Evolutionary conservation across 2,329 filamentous ascomycete genomes (phyloP).

Genomic region (Aspergillus luchuensis): DNA sequence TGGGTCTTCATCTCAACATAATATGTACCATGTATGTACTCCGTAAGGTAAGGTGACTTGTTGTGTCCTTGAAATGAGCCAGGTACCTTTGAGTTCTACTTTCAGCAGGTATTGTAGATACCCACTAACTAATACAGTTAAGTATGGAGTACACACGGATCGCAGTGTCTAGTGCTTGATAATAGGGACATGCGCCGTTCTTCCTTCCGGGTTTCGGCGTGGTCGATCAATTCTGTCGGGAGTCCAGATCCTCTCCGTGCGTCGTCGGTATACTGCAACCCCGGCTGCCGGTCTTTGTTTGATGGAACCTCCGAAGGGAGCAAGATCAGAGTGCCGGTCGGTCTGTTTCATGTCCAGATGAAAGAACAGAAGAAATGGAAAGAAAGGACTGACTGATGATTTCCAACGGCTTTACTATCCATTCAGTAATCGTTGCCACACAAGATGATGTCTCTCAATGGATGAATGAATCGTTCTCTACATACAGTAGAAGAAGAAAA

Average conservation of each 20-base stretch:
- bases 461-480: neutral
- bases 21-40: neutral
- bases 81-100: neutral
- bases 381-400: neutral
- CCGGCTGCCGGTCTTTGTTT: neutral
- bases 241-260: slow-evolving; percentile 1
- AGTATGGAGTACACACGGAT: neutral
- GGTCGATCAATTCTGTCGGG: neutral
- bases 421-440: neutral
- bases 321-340: too few species aligned
- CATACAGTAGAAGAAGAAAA: too few species aligned
- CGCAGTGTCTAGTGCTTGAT: too few species aligned
- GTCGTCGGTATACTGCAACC: neutral
- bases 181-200: neutral
- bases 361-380: too few species aligned
- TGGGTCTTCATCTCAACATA: neutral
- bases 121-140: neutral
- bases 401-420: neutral
- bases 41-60: neutral
- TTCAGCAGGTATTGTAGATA: neutral
- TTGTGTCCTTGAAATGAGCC: neutral
- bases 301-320: neutral
- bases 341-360: neutral
- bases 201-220: neutral
- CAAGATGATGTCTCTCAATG: neutral